Evolutionary conservation across 768 basidiomycete species (phyloP).

Genomic region (Suillus discolor): DNA sequence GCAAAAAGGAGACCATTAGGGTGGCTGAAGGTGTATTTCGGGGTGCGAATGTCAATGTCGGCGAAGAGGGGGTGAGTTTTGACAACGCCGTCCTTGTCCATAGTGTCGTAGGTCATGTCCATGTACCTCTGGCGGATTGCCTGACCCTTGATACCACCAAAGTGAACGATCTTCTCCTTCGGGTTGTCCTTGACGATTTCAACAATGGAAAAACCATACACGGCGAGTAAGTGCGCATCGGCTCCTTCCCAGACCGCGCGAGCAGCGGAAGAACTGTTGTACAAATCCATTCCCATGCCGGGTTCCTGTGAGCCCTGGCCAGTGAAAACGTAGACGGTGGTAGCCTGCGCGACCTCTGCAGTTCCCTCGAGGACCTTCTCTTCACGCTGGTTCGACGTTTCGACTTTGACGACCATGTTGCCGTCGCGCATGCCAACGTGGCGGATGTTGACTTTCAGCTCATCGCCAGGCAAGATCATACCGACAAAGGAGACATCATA

Average conservation of each 20-base stretch:
- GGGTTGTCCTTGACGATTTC: constrained; percentile 99
- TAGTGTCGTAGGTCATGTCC: constrained; percentile 98
- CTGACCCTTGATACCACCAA: constrained; percentile 99
- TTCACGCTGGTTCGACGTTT: constrained; percentile 80
- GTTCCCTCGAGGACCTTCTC: constrained; percentile 93
- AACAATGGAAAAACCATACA: constrained; percentile 98
- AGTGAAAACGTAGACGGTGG: constrained; percentile 96
- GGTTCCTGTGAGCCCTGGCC: constrained; percentile 98
- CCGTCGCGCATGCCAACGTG: constrained; percentile 93
- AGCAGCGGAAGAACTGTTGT: constrained; percentile 89
- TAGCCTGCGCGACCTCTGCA: constrained; percentile 91
- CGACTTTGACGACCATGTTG: constrained; percentile 88
- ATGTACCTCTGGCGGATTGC: constrained; percentile 99
- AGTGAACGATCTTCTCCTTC: constrained; percentile 97
- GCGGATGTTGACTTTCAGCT: constrained; percentile 82
- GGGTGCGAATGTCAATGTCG: constrained; percentile 93
- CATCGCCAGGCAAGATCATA: constrained; percentile 93
- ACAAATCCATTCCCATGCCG: constrained; percentile 99
- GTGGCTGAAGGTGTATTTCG: constrained; percentile 98
- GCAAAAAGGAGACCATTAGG: constrained; percentile 95
- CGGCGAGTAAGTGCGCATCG: constrained; percentile 88
- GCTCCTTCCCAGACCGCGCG: constrained; percentile 97
- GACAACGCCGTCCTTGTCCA: constrained; percentile 94
- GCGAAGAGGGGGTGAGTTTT: constrained; percentile 96
- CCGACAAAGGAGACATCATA: constrained; percentile 96